phyloP scores from a whole-genome alignment of 257 asterid species.

The Leonotis leonurus region DNA sequence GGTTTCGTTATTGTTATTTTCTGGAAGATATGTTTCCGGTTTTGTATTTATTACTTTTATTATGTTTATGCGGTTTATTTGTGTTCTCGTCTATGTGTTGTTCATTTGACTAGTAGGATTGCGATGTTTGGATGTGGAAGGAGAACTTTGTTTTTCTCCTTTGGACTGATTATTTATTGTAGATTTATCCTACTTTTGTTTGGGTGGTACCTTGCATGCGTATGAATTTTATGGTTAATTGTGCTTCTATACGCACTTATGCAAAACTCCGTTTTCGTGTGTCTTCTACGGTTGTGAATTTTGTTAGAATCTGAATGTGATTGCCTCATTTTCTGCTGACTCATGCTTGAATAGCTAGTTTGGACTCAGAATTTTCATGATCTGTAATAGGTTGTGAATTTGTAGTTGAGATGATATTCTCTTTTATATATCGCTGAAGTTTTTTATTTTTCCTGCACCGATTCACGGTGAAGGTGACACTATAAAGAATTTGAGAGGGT shows the following conservation, averaged over 20 bases:
- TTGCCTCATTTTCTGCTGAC: too few species aligned
- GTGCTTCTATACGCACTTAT: not conserved
- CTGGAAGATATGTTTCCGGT: not conserved
- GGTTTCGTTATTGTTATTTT: not conserved
- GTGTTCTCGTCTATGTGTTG: not conserved
- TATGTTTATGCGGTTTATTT: not conserved
- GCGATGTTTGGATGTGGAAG: not conserved
- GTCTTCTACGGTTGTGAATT: too few species aligned
- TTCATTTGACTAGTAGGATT: not conserved
- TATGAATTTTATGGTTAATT: not conserved
- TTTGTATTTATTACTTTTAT: not conserved
- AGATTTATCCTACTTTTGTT: not conserved
- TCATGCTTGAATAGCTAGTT: conserved; percentile 1
- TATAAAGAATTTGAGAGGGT: not conserved
- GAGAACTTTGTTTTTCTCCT: not conserved
- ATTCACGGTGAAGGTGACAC: not conserved
- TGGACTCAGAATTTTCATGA: not conserved
- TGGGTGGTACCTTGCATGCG: too few species aligned
- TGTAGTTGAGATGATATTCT: not conserved
- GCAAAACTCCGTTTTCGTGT: too few species aligned
- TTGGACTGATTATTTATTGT: not conserved
- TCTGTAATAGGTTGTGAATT: not conserved
- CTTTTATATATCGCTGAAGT: not conserved
- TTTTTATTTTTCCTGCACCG: not conserved
- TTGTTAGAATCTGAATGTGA: too few species aligned